These are phyloP conservation scores for Termitomyces sp. DNA, from an alignment of 768 basidiomycete genomes.

Conservation along the genomic window DNA sequence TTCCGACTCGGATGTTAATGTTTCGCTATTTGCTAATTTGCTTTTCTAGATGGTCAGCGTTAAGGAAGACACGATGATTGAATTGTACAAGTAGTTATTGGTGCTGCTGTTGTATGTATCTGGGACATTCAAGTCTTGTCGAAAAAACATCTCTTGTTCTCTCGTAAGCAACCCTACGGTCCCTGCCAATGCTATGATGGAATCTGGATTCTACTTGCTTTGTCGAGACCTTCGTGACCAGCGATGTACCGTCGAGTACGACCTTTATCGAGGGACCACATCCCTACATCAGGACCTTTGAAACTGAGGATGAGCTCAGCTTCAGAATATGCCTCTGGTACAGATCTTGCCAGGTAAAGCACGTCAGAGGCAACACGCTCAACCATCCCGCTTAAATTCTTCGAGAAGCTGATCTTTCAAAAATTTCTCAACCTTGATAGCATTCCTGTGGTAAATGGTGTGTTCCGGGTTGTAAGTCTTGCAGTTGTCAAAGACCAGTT, in stretches of 20 bases:
- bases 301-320: neutral
- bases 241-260: neutral
- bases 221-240: neutral
- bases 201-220: neutral
- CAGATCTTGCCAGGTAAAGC: neutral
- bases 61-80: slow-evolving; percentile 10
- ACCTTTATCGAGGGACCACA: neutral
- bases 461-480: slow-evolving; percentile 79
- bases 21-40: neutral
- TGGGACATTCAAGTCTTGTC: neutral
- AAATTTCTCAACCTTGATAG: slow-evolving; percentile 76
- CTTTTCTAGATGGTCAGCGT: slow-evolving; percentile 43
- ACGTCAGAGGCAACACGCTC: neutral
- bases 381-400: slow-evolving; percentile 23
- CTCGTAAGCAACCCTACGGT: neutral
- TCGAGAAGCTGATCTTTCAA: slow-evolving; percentile 49
- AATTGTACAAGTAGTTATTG: neutral
- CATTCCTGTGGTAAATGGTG: slow-evolving; percentile 78
- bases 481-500: slow-evolving; percentile 88
- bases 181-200: neutral
- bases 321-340: neutral
- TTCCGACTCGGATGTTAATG: neutral
- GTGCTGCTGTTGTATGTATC: neutral
- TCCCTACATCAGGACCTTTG: neutral
- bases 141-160: neutral